Percentiles rank a stretch among this genome's conserved stretches.
These are phyloP conservation scores for Serendipita sp. DNA, from an alignment of 768 basidiomycete species.

Conservation along the genomic window DNA sequence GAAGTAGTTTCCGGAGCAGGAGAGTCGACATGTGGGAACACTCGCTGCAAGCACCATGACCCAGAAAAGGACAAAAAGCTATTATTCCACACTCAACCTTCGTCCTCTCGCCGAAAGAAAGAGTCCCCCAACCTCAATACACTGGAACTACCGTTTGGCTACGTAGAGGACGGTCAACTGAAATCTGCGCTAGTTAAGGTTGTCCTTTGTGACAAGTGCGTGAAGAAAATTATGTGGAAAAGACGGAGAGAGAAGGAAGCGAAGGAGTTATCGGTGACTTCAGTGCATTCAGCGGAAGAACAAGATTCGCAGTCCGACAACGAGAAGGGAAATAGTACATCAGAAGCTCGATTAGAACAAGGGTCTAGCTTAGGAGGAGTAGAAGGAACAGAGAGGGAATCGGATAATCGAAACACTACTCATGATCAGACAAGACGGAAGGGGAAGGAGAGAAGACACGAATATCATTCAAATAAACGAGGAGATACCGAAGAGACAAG, in stretches of 20 bases:
- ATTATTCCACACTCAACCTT: not conserved
- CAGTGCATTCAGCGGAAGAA: not conserved
- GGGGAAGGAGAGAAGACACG: too few relatives aligned
- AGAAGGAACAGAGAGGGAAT: too few relatives aligned
- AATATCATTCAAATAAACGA: too few relatives aligned
- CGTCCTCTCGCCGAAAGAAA: conserved; percentile 10
- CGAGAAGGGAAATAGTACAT: not conserved
- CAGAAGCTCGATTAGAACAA: not conserved
- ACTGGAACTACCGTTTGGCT: conserved; percentile 80
- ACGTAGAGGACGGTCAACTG: conserved; percentile 56
- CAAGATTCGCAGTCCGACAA: not conserved
- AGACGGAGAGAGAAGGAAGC: conserved; percentile 27
- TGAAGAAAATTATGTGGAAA: conserved; percentile 79
- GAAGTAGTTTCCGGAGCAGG: conserved; percentile 80
- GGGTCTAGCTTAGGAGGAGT: too few relatives aligned
- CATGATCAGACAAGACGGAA: too few relatives aligned
- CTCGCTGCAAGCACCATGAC: conserved; percentile 60
- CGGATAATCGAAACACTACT: too few relatives aligned
- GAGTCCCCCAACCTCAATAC: conserved; percentile 36
- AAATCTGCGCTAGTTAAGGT: conserved; percentile 84
- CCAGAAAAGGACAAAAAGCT: conserved; percentile 6
- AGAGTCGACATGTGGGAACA: conserved; percentile 77
- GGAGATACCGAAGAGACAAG: too few relatives aligned
- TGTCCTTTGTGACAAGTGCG: conserved; percentile 63
- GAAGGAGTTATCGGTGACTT: not conserved